Evolutionary conservation across 192 early-diverging fungal species (phyloP).

Genomic region (Mortierella hygrophila): DNA sequence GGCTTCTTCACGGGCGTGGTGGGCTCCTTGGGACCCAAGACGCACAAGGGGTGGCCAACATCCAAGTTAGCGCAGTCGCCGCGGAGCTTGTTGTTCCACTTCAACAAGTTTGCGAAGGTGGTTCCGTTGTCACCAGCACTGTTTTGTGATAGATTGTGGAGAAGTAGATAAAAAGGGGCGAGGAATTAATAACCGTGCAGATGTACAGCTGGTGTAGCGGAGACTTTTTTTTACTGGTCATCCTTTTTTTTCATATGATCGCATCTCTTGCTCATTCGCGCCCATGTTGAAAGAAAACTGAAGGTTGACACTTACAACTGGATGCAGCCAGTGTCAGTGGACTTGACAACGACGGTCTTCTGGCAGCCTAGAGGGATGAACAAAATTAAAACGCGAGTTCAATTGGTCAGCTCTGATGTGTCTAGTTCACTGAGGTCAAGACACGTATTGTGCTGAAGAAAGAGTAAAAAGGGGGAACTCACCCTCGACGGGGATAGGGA

Average conservation of each 20-base stretch:
- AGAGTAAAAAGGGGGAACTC: too few species aligned
- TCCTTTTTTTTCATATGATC: not conserved
- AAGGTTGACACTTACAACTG: constrained; percentile 22
- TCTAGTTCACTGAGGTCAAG: too few species aligned
- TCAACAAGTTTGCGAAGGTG: constrained; percentile 30
- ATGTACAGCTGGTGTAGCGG: not conserved
- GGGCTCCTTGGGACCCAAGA: constrained; percentile 19
- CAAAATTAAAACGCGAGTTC: too few species aligned
- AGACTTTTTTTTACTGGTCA: not conserved
- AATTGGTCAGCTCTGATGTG: too few species aligned
- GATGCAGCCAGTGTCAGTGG: constrained; percentile 34
- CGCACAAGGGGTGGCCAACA: constrained; percentile 25
- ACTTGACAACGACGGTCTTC: constrained; percentile 40
- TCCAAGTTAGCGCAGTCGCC: constrained; percentile 47
- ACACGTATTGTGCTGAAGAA: too few species aligned
- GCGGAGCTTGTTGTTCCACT: constrained; percentile 41
- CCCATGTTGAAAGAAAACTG: not conserved
- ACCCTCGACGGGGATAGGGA: constrained; percentile 43
- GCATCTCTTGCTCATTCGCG: not conserved
- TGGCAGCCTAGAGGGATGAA: not conserved
- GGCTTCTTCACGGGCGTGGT: constrained; percentile 3
- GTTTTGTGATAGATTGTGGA: not conserved
- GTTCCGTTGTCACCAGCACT: constrained; percentile 19
- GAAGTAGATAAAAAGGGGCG: too few species aligned
- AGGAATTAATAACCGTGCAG: not conserved